phyloP scores from a whole-genome alignment of 2,329 filamentous ascomycete genomes.

The Talaromyces sp. region DNA sequence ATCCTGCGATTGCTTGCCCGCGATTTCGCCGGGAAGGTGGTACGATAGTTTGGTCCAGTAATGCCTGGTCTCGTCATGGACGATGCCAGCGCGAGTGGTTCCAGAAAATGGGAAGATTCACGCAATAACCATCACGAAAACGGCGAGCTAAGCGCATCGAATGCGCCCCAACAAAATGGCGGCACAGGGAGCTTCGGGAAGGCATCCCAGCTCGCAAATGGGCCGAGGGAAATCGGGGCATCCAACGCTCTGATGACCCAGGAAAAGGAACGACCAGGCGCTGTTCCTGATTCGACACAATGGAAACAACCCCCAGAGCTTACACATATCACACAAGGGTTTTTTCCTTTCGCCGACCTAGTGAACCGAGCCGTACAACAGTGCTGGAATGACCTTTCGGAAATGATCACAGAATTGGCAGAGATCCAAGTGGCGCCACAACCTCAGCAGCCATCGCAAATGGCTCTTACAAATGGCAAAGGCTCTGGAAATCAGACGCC shows the following conservation, averaged over 20 bases:
- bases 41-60: constrained; percentile 18
- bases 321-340: constrained; percentile 67
- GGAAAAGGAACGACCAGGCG: neutral
- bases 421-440: constrained; percentile 58
- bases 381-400: constrained; percentile 71
- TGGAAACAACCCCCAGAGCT: constrained; percentile 46
- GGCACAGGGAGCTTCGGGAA: constrained; percentile 17
- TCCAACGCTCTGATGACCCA: neutral
- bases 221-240: constrained; percentile 10
- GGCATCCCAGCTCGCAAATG: constrained; percentile 23
- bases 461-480: constrained; percentile 22
- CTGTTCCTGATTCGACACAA: constrained; percentile 1
- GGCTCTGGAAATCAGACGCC: constrained; percentile 30
- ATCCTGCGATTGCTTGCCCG: neutral
- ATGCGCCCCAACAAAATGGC: constrained; percentile 14
- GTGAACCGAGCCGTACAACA: constrained; percentile 76
- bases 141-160: constrained; percentile 16
- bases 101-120: constrained; percentile 18
- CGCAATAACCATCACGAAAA: constrained; percentile 23
- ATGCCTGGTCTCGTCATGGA: constrained; percentile 43
- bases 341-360: constrained; percentile 69
- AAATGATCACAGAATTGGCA: constrained; percentile 65
- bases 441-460: constrained; percentile 19
- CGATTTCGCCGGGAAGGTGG: constrained; percentile 2
- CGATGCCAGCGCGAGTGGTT: constrained; percentile 25